These are phyloP conservation scores for Ustilago trichophora DNA, from an alignment of 1,284 basidiomycete genomes.

Conservation along the genomic window DNA sequence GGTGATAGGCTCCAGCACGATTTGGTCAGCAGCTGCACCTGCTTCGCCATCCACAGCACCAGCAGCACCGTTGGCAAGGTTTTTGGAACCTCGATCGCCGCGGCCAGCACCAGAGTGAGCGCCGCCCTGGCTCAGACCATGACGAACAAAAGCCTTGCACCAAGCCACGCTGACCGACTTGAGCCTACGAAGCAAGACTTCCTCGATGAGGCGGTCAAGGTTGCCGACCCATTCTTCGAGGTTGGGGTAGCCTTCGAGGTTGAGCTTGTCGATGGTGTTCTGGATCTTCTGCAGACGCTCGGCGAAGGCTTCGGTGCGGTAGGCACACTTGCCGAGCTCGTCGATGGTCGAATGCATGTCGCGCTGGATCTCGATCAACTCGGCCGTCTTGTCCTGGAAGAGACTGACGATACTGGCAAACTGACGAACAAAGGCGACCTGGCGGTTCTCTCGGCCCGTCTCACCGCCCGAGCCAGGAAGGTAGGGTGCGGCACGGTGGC, in stretches of 20 bases:
- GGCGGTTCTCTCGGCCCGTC: conserved; percentile 74
- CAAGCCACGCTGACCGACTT: conserved; percentile 82
- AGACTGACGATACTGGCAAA: conserved; percentile 87
- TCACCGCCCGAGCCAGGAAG: conserved; percentile 50
- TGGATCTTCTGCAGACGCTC: conserved; percentile 83
- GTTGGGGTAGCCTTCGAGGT: conserved; percentile 95
- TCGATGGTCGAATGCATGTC: conserved; percentile 80
- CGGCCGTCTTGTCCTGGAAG: conserved; percentile 87
- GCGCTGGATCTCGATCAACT: conserved; percentile 87
- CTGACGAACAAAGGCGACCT: conserved; percentile 91
- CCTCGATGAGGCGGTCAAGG: conserved; percentile 86
- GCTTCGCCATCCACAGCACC: conserved; percentile 6
- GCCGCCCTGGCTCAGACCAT: conserved; percentile 16
- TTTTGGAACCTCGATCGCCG: conserved; percentile 18
- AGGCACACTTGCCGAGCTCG: conserved; percentile 83
- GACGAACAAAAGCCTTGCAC: conserved; percentile 78
- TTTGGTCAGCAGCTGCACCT: conserved; percentile 27
- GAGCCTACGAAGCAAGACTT: conserved; percentile 79
- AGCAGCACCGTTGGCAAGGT: background rate
- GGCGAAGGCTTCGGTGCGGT: conserved; percentile 81
- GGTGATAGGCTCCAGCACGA: conserved; percentile 68
- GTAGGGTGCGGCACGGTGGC: conserved; percentile 71
- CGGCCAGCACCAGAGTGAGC: conserved; percentile 3
- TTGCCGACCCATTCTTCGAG: conserved; percentile 94
- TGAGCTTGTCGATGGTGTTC: conserved; percentile 89